Conservation (phyloP, 495 filamentous ascomycete genomes). For the Xeromyces bisporus region DNA sequence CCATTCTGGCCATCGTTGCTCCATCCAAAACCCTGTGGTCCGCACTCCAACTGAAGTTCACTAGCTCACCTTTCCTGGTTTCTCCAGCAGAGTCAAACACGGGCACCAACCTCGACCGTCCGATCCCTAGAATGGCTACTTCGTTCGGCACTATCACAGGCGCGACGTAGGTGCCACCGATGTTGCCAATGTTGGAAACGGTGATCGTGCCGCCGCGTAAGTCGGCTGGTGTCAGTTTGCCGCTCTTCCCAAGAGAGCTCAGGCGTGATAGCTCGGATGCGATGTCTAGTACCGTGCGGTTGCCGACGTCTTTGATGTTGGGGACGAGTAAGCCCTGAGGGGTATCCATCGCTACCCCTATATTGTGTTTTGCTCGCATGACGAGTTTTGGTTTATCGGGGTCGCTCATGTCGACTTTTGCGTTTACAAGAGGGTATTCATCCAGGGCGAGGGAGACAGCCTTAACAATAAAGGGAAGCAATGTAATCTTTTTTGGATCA, state of each 20-base stretch:
- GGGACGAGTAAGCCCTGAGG: slow-evolving; percentile 80
- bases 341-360: slow-evolving; percentile 93
- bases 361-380: slow-evolving; percentile 73
- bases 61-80: slow-evolving; percentile 74
- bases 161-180: slow-evolving; percentile 80
- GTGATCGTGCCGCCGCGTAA: slow-evolving; percentile 82
- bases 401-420: slow-evolving; percentile 49
- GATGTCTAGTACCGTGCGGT: slow-evolving; percentile 55
- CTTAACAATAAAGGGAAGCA: slow-evolving; percentile 90
- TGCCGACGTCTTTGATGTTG: slow-evolving; percentile 75
- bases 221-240: slow-evolving; percentile 61
- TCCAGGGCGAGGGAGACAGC: slow-evolving; percentile 72
- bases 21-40: slow-evolving; percentile 94
- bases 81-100: slow-evolving; percentile 68
- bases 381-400: slow-evolving; percentile 49
- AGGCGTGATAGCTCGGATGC: slow-evolving; percentile 61
- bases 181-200: slow-evolving; percentile 91
- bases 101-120: slow-evolving; percentile 52
- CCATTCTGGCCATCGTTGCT: slow-evolving; percentile 80
- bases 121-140: slow-evolving; percentile 83
- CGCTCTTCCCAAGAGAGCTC: slow-evolving; percentile 47
- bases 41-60: slow-evolving; percentile 91
- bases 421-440: slow-evolving; percentile 73
- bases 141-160: slow-evolving; percentile 83
- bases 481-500: slow-evolving; percentile 51